These are phyloP conservation scores for Picea sitchensis DNA, from an alignment of 75 land plant genomes.

Conservation along the genomic window DNA sequence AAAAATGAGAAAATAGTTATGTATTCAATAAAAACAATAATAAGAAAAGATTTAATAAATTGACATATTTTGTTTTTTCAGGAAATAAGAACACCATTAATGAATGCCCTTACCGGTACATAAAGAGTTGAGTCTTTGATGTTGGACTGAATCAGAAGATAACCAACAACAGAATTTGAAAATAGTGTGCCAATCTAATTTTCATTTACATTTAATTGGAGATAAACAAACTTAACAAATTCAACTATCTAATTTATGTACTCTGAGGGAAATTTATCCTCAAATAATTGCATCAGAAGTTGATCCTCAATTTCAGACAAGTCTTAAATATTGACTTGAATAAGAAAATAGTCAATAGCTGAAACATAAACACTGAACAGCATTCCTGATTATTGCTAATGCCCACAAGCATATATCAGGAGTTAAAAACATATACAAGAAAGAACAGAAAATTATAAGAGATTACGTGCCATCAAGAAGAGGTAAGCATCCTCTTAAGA, in stretches of 20 bases:
- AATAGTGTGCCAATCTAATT: not conserved
- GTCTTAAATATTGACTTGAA: not conserved
- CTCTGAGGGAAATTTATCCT: not conserved
- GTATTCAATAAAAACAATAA: not conserved
- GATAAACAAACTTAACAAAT: not conserved
- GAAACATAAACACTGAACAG: not conserved
- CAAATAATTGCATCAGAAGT: not conserved
- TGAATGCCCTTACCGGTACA: not conserved
- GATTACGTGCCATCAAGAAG: not conserved
- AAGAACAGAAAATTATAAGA: not conserved
- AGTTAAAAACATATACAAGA: not conserved
- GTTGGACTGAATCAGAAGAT: not conserved
- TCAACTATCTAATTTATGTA: not conserved
- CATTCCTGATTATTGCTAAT: not conserved
- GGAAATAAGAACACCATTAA: not conserved
- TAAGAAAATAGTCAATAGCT: not conserved
- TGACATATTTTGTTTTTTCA: not conserved
- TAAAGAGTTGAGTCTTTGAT: not conserved
- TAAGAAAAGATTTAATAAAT: not conserved
- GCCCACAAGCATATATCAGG: not conserved
- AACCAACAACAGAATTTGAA: not conserved
- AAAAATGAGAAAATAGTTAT: not conserved
- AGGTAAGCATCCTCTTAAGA: not conserved
- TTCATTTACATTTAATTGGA: not conserved
- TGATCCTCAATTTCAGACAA: not conserved